phyloP scores from a whole-genome alignment of 495 filamentous ascomycete genomes.

The Xylaria venustula region DNA sequence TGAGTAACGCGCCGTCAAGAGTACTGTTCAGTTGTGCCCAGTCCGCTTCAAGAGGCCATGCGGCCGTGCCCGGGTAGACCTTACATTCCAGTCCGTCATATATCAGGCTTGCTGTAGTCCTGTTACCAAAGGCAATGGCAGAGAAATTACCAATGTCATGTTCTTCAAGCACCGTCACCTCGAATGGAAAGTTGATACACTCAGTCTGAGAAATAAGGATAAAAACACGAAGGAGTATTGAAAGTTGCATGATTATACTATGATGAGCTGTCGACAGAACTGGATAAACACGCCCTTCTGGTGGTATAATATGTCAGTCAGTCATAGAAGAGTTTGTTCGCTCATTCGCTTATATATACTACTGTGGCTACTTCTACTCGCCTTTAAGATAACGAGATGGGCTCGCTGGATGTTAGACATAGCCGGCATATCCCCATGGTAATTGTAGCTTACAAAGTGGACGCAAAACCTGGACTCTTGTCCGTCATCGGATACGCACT shows the following conservation, averaged over 20 bases:
- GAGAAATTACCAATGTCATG: constrained; percentile 28
- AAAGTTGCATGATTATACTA: constrained; percentile 7
- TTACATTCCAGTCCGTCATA: constrained; percentile 39
- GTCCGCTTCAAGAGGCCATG: constrained; percentile 43
- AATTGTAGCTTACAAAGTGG: background rate
- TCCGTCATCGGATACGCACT: background rate
- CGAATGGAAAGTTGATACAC: constrained; percentile 35
- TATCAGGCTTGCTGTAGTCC: constrained; percentile 1
- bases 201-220: constrained; percentile 3
- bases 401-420: background rate
- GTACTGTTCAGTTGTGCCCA: constrained; percentile 49
- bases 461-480: background rate
- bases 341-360: background rate
- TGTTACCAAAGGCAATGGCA: constrained; percentile 31
- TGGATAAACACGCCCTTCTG: background rate
- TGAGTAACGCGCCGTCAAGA: constrained; percentile 46
- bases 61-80: constrained; percentile 42
- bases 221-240: constrained; percentile 5
- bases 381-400: background rate
- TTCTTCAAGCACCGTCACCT: constrained; percentile 33
- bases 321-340: background rate
- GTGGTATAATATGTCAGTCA: background rate
- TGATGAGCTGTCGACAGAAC: background rate
- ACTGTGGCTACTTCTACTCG: no score
- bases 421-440: background rate